These are phyloP conservation scores for Globisporangium okanoganense DNA, from an alignment of 352 stramenopile genomes.

Conservation along the genomic window DNA sequence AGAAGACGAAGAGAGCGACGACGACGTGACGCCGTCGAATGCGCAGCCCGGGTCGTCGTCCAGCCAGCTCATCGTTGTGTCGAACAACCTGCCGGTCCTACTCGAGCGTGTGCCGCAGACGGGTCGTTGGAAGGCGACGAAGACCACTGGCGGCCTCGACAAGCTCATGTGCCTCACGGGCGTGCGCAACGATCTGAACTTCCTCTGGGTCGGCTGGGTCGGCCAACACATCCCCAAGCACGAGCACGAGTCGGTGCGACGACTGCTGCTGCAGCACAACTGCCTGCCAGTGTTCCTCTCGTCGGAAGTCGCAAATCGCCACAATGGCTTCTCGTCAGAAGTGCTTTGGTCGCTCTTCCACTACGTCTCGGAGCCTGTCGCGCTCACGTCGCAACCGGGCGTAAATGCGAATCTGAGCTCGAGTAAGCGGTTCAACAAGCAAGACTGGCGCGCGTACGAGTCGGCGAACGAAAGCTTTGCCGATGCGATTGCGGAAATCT, in stretches of 20 bases:
- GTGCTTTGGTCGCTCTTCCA: slow-evolving; percentile 91
- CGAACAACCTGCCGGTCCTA: slow-evolving; percentile 81
- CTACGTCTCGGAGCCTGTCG: slow-evolving; percentile 78
- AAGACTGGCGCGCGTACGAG: slow-evolving; percentile 88
- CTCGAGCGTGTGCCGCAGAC: slow-evolving; percentile 70
- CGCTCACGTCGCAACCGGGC: slow-evolving; percentile 37
- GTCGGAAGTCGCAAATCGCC: slow-evolving; percentile 76
- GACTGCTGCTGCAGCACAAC: slow-evolving; percentile 81
- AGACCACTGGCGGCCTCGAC: slow-evolving; percentile 82
- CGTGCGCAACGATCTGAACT: slow-evolving; percentile 58
- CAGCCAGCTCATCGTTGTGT: slow-evolving; percentile 84
- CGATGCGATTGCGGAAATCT: slow-evolving; percentile 80
- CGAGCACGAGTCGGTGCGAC: slow-evolving; percentile 69
- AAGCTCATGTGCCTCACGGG: slow-evolving; percentile 81
- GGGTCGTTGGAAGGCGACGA: slow-evolving; percentile 78
- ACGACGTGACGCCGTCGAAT: slow-evolving; percentile 27
- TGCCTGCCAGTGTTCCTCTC: slow-evolving; percentile 86
- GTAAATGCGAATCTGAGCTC: slow-evolving; percentile 39
- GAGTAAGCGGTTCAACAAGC: slow-evolving; percentile 82
- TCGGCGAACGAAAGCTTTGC: slow-evolving; percentile 86
- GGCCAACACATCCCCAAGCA: slow-evolving; percentile 83
- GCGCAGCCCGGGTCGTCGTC: slow-evolving; percentile 11
- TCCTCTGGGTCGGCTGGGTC: slow-evolving; percentile 89
- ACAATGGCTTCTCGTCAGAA: slow-evolving; percentile 88
- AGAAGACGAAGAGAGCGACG: slow-evolving; percentile 57